These are phyloP conservation scores for Aphanomyces stellatus DNA, from an alignment of 352 stramenopile genomes.

Conservation along the genomic window DNA sequence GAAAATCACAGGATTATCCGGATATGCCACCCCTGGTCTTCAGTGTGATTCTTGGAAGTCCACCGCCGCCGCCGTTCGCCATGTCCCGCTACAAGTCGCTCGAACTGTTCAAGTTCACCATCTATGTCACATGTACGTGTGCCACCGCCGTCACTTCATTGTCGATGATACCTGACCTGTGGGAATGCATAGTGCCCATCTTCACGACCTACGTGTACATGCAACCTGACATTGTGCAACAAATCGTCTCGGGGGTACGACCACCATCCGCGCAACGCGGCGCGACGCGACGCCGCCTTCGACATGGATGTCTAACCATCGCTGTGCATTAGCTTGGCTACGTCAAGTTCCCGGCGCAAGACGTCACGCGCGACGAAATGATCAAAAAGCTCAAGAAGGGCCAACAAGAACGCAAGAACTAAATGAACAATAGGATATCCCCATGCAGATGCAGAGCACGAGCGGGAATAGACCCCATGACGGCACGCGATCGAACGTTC, in stretches of 20 bases:
- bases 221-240: constrained; percentile 78
- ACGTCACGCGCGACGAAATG: constrained; percentile 65
- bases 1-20: neutral
- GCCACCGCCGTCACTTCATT: neutral
- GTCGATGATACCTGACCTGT: no score
- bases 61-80: no score
- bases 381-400: constrained; percentile 68
- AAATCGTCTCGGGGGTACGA: constrained; percentile 50
- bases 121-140: constrained; percentile 14
- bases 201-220: constrained; percentile 76
- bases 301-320: no score
- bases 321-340: constrained; percentile 57
- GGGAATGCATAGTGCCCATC: constrained; percentile 68
- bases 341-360: constrained; percentile 74
- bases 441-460: neutral
- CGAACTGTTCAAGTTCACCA: constrained; percentile 16
- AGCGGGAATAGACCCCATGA: no score
- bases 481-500: no score
- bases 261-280: neutral
- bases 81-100: constrained; percentile 15
- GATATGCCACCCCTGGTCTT: neutral
- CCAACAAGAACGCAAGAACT: constrained; percentile 35
- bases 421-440: no score
- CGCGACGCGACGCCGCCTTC: neutral
- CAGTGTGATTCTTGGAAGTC: neutral